Base-by-base conservation (phyloP, 805 yeast species). In the Kuraishia borneana region DNA sequence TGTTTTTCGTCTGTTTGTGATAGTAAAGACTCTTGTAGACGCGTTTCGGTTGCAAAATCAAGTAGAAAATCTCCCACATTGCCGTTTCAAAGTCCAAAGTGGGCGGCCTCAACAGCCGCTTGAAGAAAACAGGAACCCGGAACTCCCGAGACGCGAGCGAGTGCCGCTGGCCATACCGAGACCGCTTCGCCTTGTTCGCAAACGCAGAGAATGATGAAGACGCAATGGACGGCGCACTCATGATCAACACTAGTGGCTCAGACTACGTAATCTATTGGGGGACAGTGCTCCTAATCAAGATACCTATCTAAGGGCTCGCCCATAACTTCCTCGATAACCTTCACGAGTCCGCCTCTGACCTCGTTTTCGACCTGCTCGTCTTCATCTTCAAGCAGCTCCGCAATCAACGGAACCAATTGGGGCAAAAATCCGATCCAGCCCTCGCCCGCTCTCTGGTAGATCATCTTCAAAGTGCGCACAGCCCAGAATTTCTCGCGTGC, bases 251-350 rank as follows among this genome's bases (percentile, higher is more conserved):
- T 7, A 28, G 20, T 5, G 31, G 7, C 19, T n/a, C 13, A 17
- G 20, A 6, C 28, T 16, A 6, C 6, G 21, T 32, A 16, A 6
- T n/a, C 8, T n/a, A 12, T n/a, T 32, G 22, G 34, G 5, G 14
- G 28, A 32, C 21, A 32, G 16, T 6, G 12, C n/a, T n/a, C 6
- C 30, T 54, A 68, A 42, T 65, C 75, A 44, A 82, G 63, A 50
- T 82, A 82, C 60, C 83, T 73, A 50, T 89, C 96, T 39, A 92
- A 69, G 31, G 96, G 92, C 58, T 92, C 98, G 32, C 98, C 98
- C 43, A 92, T 66, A 16, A 87, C 95, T 39, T 74, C 77, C 56
- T 92, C 98, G 38, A 92, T 77, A 5, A 83, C 95, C 48, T 83
- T 84, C 6, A 89, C 95, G 41, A 92, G 68, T 10, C 94, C 95